Evolutionary conservation across 139 green algal species (phyloP), one percentile per base, ranked within the genome.

Genomic region (Volvox reticuliferus): DNA sequence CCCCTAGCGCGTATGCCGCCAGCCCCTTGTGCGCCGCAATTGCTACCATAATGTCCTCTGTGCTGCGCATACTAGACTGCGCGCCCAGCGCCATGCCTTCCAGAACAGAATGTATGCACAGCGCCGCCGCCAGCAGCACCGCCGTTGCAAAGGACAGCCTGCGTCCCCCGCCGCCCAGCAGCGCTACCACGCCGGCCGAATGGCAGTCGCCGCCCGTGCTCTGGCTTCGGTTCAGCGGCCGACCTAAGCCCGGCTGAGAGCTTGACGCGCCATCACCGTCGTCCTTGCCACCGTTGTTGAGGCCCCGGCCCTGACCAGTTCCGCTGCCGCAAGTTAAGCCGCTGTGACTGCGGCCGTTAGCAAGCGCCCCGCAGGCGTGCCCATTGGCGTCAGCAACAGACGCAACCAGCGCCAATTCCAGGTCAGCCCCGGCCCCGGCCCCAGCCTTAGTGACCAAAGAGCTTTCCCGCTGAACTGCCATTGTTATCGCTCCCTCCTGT

Each of bases 91-190:
- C 96, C 62, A 95, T 93, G 6, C 96, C 96, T 88, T 98, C 96
- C 85, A 98, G 92, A 35, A 98, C 79, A n/a, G 92, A 96, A 89
- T 98, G 96, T 61, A 98, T 96, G 92, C 94, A 97, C 36, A 98
- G 93, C 73, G 96, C 96, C 24, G 91, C 91, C 2, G 93, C 96
- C 93, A 98, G 97, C 80, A 98, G 93, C 61, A 96, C 75, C 14
- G 96, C 95, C 1, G 96, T 98, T 1, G 94, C 79, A 80, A 98
- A 98, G 3, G 92, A 94, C 24, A 98, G 86, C 63, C 67, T 87
- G 21, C 71, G 71, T 0, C 78, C 82, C 63, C 82, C 82, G 82
- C 62, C 73, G 73, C 86, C 86, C 71, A 94, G 83, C 13, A 94
- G 75, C 65, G 82, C 90, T 87, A 88, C 73, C 36, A 91, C 87